Percentiles rank a stretch among this genome's conserved stretches.
phyloP scores from a whole-genome alignment of 163 green algal genomes.

The Coccomyxa subellipsoidea region DNA sequence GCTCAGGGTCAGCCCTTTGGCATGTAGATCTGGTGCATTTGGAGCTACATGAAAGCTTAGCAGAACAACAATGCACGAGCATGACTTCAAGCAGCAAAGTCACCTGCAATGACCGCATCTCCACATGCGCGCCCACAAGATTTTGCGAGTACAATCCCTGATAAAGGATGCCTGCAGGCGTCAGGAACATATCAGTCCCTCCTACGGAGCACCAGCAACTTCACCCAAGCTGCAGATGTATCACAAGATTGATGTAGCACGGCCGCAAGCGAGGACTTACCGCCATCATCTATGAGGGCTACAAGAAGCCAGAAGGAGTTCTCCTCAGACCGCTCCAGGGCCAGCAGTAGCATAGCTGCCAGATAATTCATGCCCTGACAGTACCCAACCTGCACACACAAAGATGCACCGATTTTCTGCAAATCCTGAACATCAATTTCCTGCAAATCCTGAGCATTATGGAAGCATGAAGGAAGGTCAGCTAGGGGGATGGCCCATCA shows the following conservation, averaged over 20 bases:
- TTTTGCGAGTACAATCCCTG: conserved; percentile 67
- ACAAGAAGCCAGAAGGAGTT: conserved; percentile 84
- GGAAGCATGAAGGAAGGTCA: no score
- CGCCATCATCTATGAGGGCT: conserved; percentile 66
- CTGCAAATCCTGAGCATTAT: no score
- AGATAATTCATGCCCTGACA: conserved; percentile 96
- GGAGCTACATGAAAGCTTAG: no score
- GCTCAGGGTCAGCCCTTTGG: no score
- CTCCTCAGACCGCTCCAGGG: conserved; percentile 71
- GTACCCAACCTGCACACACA: conserved; percentile 64
- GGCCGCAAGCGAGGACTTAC: conserved; percentile 10
- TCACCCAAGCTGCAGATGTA: no score
- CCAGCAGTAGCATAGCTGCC: conserved; percentile 85
- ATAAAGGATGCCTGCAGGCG: conserved; percentile 61
- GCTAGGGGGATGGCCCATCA: neutral
- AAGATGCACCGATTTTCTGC: no score
- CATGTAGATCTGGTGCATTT: no score
- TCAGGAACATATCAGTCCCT: no score
- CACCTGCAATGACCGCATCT: conserved; percentile 70
- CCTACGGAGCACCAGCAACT: no score
- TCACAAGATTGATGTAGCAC: no score
- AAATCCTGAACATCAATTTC: no score
- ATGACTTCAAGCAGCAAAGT: neutral
- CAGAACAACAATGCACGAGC: no score
- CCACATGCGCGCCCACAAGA: conserved; percentile 77